Evolutionary conservation across 2,329 filamentous ascomycete species (phyloP), one percentile per base, ranked within the genome.

Genomic region (Hypoxylon sp.): DNA sequence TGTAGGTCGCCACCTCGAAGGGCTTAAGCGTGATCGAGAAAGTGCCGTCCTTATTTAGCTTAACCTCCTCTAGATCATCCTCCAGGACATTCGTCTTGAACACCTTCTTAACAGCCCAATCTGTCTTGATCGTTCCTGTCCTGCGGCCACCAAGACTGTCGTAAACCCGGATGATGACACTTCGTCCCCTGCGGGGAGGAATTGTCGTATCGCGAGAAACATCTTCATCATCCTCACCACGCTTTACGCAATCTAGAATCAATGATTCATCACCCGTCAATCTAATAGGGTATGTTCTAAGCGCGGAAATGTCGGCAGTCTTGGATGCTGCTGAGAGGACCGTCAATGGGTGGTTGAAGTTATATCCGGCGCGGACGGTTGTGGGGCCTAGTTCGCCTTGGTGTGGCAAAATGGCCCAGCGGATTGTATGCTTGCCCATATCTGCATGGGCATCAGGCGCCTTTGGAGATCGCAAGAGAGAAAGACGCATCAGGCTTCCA

Each of bases 391-490:
- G 85, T 1, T 85, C 80, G 2, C 94, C 95, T 25, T 86, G 79
- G 79, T 98, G 95, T 2, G 95, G 95, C 73, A 98, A 85, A 73
- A 98, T 94, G 22, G 93, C 95, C 88, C 95, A 98, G 69, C 92
- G 91, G 74, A 98, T 97, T 70, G 86, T 86, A 79, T 98, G 95
- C 46, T 85, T 87, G 59, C 94, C 95, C 94, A 98, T 98, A 78
- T 98, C 95, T 44, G 95, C 95, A 76, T 97, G 91, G 5, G 90
- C 94, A 79, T 98, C 95, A 0, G 95, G 95, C 0, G 95, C 95
- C 79, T 98, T 98, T 22, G 95, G 92, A 5, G 94, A 90, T 44
- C 95, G 90, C 17, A 98, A 87, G 20, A 98, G 86, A 13, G 91
- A 95, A 8, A 98, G 85, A 3, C 95, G 90, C 95, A 98, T 98